These are phyloP conservation scores for Saprolegnia diclina DNA, from an alignment of 352 stramenopile genomes.

Conservation along the genomic window DNA sequence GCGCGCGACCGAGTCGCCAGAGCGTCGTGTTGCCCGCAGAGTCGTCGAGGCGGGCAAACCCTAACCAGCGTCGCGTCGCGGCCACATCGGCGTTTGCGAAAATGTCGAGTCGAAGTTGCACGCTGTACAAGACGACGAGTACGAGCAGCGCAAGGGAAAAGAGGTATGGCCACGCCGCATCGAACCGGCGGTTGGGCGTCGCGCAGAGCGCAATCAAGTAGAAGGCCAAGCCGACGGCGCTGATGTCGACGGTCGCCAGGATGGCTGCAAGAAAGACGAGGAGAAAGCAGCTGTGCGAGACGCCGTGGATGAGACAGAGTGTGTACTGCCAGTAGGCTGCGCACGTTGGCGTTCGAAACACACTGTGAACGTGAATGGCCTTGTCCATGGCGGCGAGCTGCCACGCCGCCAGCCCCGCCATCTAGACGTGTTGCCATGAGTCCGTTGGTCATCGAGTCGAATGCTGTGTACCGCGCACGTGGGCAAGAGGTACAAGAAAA, in stretches of 20 bases:
- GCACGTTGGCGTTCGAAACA: conserved; percentile 27
- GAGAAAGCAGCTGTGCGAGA: not conserved
- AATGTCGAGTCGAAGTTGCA: conserved; percentile 2
- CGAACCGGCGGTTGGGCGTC: conserved; percentile 4
- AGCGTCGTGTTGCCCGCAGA: not conserved
- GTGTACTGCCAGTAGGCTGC: not conserved
- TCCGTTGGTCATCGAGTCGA: not conserved
- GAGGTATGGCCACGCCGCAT: conserved; percentile 17
- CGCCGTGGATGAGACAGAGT: not conserved
- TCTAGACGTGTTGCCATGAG: conserved; percentile 16
- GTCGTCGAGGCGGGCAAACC: not conserved
- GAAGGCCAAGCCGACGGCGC: conserved; percentile 18
- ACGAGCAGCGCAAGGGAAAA: not conserved
- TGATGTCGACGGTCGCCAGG: conserved; percentile 7
- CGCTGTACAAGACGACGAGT: conserved; percentile 1
- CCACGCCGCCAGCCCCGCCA: conserved; percentile 78
- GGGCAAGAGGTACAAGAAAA: conserved; percentile 77
- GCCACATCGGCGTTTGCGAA: not conserved
- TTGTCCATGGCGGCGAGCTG: conserved; percentile 72
- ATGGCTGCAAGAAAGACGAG: not conserved
- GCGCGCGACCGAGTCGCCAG: not conserved
- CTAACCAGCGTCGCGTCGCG: not conserved
- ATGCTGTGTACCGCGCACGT: conserved; percentile 36
- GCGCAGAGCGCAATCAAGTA: conserved; percentile 2
- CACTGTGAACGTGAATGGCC: conserved; percentile 51